Evolutionary conservation across 2,329 filamentous ascomycete genomes (phyloP).

Genomic region (Tothia fuscella): DNA sequence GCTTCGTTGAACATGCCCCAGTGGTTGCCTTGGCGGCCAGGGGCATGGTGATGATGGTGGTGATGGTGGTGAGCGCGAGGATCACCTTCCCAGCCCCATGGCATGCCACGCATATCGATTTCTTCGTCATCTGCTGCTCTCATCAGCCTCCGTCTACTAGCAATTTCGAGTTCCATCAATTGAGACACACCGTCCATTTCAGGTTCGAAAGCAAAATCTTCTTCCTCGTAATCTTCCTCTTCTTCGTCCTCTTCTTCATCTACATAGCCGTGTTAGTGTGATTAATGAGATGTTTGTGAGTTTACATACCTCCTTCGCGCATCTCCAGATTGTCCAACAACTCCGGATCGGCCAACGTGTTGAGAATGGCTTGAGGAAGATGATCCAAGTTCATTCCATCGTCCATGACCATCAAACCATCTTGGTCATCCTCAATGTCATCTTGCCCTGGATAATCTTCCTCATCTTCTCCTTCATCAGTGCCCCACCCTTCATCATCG

Average conservation of each 20-base stretch:
- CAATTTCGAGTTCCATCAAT: conserved; percentile 40
- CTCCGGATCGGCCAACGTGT: no score
- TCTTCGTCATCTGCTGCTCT: conserved; percentile 27
- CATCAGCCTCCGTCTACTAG: no score
- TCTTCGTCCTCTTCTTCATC: conserved; percentile 30
- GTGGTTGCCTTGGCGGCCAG: conserved; percentile 1
- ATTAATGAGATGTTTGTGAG: conserved; percentile 10
- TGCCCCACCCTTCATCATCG: conserved; percentile 12
- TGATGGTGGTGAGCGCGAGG: conserved; percentile 36
- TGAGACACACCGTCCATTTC: conserved; percentile 36
- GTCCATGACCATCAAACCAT: conserved; percentile 20
- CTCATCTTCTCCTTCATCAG: conserved; percentile 10
- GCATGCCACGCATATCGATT: conserved; percentile 8
- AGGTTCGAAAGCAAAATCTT: conserved; percentile 47
- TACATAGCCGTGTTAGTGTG: conserved; percentile 13
- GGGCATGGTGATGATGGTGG: conserved; percentile 11
- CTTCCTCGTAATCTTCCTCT: conserved; percentile 59
- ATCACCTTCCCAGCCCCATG: conserved; percentile 18
- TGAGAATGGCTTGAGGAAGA: no score
- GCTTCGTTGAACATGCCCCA: conserved; percentile 8
- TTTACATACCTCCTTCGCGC: conserved; percentile 48
- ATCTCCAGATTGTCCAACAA: no score
- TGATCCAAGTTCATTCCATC: no score
- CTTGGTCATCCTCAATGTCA: conserved; percentile 1
- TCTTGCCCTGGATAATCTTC: conserved; percentile 5